Evolutionary conservation across 768 basidiomycete species (phyloP), one percentile per base, ranked within the genome.

Genomic region (Exidia glandulosa): DNA sequence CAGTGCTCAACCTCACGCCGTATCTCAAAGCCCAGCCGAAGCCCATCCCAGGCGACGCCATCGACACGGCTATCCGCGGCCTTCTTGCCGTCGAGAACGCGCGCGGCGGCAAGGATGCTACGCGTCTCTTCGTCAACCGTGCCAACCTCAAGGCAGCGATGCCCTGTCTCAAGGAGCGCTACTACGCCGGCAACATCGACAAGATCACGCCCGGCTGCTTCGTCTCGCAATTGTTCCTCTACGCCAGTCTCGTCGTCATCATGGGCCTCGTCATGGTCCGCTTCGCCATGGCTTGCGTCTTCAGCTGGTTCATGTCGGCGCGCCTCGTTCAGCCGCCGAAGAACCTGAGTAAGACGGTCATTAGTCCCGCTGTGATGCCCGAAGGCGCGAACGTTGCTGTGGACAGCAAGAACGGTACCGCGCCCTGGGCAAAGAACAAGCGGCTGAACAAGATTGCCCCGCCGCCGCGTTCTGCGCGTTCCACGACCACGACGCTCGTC

Each of bases 141-240:
- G 64, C 78, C 5, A 79, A 81, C 58, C 81, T 91, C 60, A 76
- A 81, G 62, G 75, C 78, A 10, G 84, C 89, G 27, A 78, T 96
- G 2, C 80, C 83, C 10, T 99, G 96, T 72, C 78, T 99, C 57
- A 78, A 79, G 57, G 75, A 90, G 66, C 84, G 96, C 13, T 99
- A 96, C 72, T 82, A 82, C 57, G 94, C 94, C 0, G 96, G 96
- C 25, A 88, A 89, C 69, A 97, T 99, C 63, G 96, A 97, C 77
- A 96, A 97, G 74, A 78, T 96, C 68, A 87, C 94, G 0, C 92
- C 96, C 5, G 95, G 95, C 7, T 99, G 96, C 73, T 94, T 97
- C 72, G 84, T 93, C 37, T 87, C 93, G 32, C 80, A 83, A 52
- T 77, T 98, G 30, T 84, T 98, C 70, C 85, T 98, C 57, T 99